These are phyloP conservation scores for Botrytis tulipae DNA, from an alignment of 2,329 filamentous ascomycete genomes.

Conservation along the genomic window DNA sequence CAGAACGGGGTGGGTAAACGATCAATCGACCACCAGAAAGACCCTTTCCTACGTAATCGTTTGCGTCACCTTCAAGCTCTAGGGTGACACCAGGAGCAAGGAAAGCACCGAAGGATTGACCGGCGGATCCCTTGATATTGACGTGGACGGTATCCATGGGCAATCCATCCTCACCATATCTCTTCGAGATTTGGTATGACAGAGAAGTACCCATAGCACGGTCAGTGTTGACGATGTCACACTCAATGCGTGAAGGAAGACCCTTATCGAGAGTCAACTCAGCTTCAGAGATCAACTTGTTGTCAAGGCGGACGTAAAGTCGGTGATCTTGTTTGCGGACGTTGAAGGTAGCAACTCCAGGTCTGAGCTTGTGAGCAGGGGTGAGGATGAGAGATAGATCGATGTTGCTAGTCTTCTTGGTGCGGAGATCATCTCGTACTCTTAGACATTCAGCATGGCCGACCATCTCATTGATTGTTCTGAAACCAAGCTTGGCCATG, in stretches of 20 bases:
- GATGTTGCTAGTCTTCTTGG: slow-evolving; percentile 86
- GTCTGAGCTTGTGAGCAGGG: slow-evolving; percentile 91
- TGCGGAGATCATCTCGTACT: slow-evolving; percentile 84
- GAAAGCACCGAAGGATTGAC: slow-evolving; percentile 94
- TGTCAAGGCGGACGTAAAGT: slow-evolving; percentile 88
- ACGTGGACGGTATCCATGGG: slow-evolving; percentile 92
- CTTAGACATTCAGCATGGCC: slow-evolving; percentile 83
- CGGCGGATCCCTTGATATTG: slow-evolving; percentile 94
- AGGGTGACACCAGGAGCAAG: slow-evolving; percentile 90
- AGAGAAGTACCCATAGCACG: slow-evolving; percentile 89
- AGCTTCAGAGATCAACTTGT: slow-evolving; percentile 94
- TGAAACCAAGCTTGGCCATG: slow-evolving; percentile 93
- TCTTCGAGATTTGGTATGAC: slow-evolving; percentile 92
- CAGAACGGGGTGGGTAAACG: slow-evolving; percentile 85
- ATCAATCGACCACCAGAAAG: slow-evolving; percentile 90
- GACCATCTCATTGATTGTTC: slow-evolving; percentile 97
- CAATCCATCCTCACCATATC: slow-evolving; percentile 83
- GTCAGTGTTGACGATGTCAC: slow-evolving; percentile 94
- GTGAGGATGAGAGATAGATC: slow-evolving; percentile 91
- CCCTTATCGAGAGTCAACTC: slow-evolving; percentile 94
- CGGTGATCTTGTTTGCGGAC: slow-evolving; percentile 96
- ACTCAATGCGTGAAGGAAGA: slow-evolving; percentile 88
- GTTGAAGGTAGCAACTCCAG: slow-evolving; percentile 94
- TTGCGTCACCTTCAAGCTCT: slow-evolving; percentile 92
- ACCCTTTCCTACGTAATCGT: slow-evolving; percentile 96